Evolutionary conservation across 169 alveolate genomes (phyloP).

Genomic region (Amoebophrya sp.): DNA sequence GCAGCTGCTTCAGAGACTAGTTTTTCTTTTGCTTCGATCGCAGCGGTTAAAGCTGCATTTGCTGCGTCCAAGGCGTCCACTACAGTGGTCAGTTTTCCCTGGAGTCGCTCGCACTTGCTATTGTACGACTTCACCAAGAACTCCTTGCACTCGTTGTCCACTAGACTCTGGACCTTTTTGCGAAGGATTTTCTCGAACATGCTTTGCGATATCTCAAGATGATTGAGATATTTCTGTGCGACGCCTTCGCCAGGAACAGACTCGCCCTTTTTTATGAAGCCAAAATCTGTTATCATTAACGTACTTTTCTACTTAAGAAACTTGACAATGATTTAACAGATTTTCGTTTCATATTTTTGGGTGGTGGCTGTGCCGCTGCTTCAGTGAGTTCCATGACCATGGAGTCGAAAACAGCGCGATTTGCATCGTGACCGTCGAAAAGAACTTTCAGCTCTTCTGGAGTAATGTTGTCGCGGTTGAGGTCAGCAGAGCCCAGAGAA

Average conservation of each 20-base stretch:
- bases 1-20: too few species aligned
- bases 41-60: too few species aligned
- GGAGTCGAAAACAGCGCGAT: not conserved
- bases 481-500: too few species aligned
- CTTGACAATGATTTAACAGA: too few species aligned
- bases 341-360: too few species aligned
- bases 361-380: not conserved
- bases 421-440: not conserved
- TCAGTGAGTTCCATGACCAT: not conserved
- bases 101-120: not conserved
- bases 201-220: not conserved
- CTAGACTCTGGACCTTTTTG: not conserved
- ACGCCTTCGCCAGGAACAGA: not conserved
- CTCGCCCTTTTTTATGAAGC: not conserved
- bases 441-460: not conserved
- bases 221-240: not conserved
- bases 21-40: too few species aligned
- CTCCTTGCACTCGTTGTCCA: not conserved
- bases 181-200: not conserved
- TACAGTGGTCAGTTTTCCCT: not conserved
- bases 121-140: too few species aligned
- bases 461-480: too few species aligned
- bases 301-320: too few species aligned
- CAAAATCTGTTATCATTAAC: too few species aligned
- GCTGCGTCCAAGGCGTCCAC: not conserved